Evolutionary conservation across 441 rosid genomes (phyloP), one percentile per base, ranked within the genome.

Genomic region (Kokia cookei): DNA sequence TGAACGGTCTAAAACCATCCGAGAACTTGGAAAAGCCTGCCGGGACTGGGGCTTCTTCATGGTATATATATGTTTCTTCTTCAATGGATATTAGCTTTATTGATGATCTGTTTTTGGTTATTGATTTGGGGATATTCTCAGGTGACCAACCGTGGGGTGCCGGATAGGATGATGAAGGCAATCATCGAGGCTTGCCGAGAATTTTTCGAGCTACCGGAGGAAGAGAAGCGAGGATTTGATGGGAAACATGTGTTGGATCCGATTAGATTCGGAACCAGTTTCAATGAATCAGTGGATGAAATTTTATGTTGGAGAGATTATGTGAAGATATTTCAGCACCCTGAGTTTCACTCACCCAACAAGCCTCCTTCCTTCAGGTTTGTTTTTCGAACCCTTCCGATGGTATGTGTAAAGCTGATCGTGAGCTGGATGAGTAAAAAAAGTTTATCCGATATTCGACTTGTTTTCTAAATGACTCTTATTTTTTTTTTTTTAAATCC

Each of bases 11-110:
- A 45, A 74, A 60, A 40, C 54, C 37, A 29, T 88, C 72, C 82
- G 57, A 1, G 75, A 83, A 1, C 84, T 88, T 7, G 83, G 82
- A 65, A 77, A 78, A 69, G 92, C 89, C 67, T 88, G 90, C 47
- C 80, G 71, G 47, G 89, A 85, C 11, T 88, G 89, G 92, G 92
- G 92, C 35, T 86, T 88, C 82, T 86, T 88, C 82, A 81, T 77
- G 89, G 92, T 86, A 80, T 14, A 4, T 11, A 5, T 7, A 1
- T 9, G 15, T 3, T 48, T 48, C 60, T 55, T 63, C 5, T 27
- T 14, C 55, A 15, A 22, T 22, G 45, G 26, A 17, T 45, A 29
- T 26, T 47, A 3, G 6, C 5, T 3, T 27, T 60, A 1, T 63
- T 7, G 5, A 7, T 51, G 9, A 19, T 19, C 7, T 54, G 13